Conservation (phyloP, 208 protist genomes). For the Wallacemonas rigidus region DNA sequence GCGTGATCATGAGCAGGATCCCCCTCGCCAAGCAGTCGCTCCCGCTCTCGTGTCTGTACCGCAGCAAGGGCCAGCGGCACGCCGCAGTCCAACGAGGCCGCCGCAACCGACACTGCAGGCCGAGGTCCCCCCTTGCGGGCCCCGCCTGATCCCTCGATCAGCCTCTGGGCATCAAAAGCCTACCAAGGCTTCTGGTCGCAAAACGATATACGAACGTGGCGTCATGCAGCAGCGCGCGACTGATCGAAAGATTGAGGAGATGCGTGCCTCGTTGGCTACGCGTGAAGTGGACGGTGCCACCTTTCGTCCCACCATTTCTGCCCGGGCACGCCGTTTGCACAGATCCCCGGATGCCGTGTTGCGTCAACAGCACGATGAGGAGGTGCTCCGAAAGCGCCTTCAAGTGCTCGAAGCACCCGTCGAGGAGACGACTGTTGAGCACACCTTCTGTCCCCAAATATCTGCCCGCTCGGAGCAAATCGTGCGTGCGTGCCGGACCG, state of each 20-base stretch:
- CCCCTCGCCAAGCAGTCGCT: too few relatives aligned
- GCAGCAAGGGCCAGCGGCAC: too few relatives aligned
- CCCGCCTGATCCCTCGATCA: too few relatives aligned
- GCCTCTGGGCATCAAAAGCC: too few relatives aligned
- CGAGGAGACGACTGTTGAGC: conserved; percentile 23
- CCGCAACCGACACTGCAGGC: too few relatives aligned
- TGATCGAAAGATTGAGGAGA: conserved; percentile 25
- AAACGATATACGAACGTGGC: conserved; percentile 37
- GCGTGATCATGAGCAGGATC: too few relatives aligned
- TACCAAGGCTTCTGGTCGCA: neutral
- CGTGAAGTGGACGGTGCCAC: conserved; percentile 32
- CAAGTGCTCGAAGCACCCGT: conserved; percentile 49
- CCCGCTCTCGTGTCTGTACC: too few relatives aligned
- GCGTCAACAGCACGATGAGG: neutral
- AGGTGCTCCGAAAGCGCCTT: conserved; percentile 45
- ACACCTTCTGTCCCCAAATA: conserved; percentile 39
- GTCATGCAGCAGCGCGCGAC: conserved; percentile 17
- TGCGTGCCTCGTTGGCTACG: conserved; percentile 32
- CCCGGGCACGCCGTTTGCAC: conserved; percentile 17
- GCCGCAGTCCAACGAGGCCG: too few relatives aligned
- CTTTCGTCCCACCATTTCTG: conserved; percentile 55
- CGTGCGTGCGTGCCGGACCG: conserved; percentile 38
- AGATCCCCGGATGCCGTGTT: conserved; percentile 4
- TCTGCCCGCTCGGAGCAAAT: conserved; percentile 47
- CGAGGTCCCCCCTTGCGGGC: too few relatives aligned